A percentile compares a stretch with the other conserved stretches of the same genome.
Evolutionary conservation across 192 early-diverging fungal species (phyloP).

Genomic region (Linderina pennispora): DNA sequence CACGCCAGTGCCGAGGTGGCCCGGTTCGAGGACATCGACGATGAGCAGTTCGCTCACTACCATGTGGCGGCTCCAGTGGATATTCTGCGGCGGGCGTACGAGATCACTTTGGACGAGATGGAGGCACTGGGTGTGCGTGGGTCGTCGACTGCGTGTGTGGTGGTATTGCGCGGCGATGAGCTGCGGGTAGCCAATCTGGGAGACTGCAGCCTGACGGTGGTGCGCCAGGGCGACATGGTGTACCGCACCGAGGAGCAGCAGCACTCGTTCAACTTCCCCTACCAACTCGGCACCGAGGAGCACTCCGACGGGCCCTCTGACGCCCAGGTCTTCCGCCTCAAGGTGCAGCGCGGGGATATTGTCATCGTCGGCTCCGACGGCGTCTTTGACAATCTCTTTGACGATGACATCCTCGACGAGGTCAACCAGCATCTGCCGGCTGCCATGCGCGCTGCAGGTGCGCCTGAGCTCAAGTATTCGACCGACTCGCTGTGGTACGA

Average conservation of each 20-base stretch:
- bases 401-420: conserved; percentile 93
- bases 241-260: conserved; percentile 97
- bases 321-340: conserved; percentile 76
- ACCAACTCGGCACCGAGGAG: conserved; percentile 85
- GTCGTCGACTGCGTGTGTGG: conserved; percentile 86
- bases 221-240: conserved; percentile 80
- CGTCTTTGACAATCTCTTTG: conserved; percentile 96
- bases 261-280: conserved; percentile 98
- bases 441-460: conserved; percentile 26
- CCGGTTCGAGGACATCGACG: conserved; percentile 76
- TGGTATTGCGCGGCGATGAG: conserved; percentile 84
- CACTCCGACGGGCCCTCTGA: conserved; percentile 73
- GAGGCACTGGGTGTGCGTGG: conserved; percentile 68
- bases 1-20: conserved; percentile 77
- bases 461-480: conserved; percentile 44
- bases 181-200: conserved; percentile 92
- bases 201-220: conserved; percentile 86
- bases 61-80: conserved; percentile 72
- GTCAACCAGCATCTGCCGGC: conserved; percentile 50
- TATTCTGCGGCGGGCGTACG: conserved; percentile 73
- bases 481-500: conserved; percentile 47
- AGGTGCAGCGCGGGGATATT: conserved; percentile 88
- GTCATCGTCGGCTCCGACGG: conserved; percentile 91
- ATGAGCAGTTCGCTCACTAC: conserved; percentile 74
- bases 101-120: conserved; percentile 66